phyloP scores from a whole-genome alignment of 2,329 filamentous ascomycete species.

The Apiospora phragmitis region DNA sequence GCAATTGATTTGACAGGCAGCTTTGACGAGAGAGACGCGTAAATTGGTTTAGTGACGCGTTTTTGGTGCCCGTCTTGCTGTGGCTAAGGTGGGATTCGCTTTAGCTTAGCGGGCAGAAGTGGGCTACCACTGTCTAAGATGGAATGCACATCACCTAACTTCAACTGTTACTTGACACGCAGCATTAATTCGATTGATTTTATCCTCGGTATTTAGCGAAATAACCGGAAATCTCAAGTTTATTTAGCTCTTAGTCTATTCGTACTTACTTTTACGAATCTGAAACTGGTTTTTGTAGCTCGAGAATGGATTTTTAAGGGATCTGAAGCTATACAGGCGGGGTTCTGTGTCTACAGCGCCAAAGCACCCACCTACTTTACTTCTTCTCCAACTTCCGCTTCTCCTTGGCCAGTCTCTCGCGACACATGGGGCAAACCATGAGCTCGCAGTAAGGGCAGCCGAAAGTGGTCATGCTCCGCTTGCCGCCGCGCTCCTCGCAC shows the following conservation, averaged over 20 bases:
- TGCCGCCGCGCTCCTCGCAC: background rate
- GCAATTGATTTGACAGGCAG: background rate
- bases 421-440: background rate
- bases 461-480: background rate
- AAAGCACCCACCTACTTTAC: background rate
- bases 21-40: slow-evolving; percentile 25
- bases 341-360: background rate
- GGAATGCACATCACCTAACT: too few relatives aligned
- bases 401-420: background rate
- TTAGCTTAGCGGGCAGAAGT: background rate
- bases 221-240: too few relatives aligned
- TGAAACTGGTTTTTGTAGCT: too few relatives aligned
- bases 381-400: background rate
- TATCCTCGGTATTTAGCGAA: too few relatives aligned
- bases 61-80: slow-evolving; percentile 11
- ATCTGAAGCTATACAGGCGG: too few relatives aligned
- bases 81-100: slow-evolving; percentile 8
- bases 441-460: background rate
- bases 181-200: too few relatives aligned
- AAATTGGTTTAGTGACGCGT: slow-evolving; percentile 30
- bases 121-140: too few relatives aligned
- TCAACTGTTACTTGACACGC: too few relatives aligned
- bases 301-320: too few relatives aligned
- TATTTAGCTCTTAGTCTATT: too few relatives aligned
- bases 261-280: too few relatives aligned